These are phyloP conservation scores for Bryum argenteum DNA, from an alignment of 225 moss, liverwort and hornwort species.

Conservation along the genomic window DNA sequence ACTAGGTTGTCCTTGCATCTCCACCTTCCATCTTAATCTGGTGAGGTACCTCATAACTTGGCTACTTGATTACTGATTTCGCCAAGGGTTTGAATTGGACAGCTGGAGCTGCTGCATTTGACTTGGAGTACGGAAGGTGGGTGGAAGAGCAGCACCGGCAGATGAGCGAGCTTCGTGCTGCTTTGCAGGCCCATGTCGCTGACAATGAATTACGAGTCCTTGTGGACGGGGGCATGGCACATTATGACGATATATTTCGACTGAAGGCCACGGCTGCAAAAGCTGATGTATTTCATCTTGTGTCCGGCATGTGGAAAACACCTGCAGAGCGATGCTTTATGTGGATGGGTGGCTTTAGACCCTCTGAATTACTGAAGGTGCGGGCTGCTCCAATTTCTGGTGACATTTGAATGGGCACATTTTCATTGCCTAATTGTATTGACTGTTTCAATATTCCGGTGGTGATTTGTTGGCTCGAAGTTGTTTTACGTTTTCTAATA, in stretches of 20 bases:
- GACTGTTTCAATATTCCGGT: background rate
- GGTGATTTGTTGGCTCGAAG: background rate
- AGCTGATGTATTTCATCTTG: constrained; percentile 97
- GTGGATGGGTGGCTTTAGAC: constrained; percentile 99
- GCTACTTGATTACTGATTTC: constrained; percentile 32
- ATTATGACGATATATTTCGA: constrained; percentile 94
- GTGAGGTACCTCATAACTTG: constrained; percentile 1
- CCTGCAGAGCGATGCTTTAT: constrained; percentile 98
- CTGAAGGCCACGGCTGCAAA: constrained; percentile 95
- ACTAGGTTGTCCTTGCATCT: constrained; percentile 11
- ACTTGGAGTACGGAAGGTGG: constrained; percentile 96
- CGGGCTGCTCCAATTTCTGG: constrained; percentile 2
- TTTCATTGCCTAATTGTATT: background rate
- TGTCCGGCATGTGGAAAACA: constrained; percentile 99
- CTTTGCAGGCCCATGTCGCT: constrained; percentile 95
- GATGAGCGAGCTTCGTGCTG: constrained; percentile 96
- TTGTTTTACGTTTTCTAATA: constrained; percentile 13
- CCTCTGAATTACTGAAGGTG: constrained; percentile 97
- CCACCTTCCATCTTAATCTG: background rate
- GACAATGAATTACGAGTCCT: constrained; percentile 93
- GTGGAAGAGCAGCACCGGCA: constrained; percentile 98
- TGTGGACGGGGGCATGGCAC: constrained; percentile 95
- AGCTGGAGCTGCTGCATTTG: constrained; percentile 95
- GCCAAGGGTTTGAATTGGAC: constrained; percentile 28
- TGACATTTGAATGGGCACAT: constrained; percentile 12